These are phyloP conservation scores for Melampsora abietis-canadensis DNA, from an alignment of 1,284 basidiomycete species.

Conservation along the genomic window DNA sequence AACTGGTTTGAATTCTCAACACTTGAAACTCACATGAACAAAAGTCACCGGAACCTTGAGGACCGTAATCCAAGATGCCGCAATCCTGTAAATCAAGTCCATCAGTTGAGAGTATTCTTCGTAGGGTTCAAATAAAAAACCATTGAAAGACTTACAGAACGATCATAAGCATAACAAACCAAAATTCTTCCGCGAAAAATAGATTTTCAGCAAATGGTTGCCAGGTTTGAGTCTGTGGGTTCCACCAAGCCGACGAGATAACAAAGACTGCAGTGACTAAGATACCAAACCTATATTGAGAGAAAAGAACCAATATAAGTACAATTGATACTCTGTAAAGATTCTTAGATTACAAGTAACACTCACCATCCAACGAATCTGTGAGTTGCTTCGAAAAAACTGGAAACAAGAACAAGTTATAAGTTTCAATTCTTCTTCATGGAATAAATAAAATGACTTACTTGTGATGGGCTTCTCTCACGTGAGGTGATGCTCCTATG, in stretches of 20 bases:
- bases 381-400: slow-evolving; percentile 69
- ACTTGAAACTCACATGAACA: neutral
- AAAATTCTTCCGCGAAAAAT: slow-evolving; percentile 62
- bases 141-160: slow-evolving; percentile 58
- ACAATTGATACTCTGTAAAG: neutral
- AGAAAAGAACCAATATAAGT: neutral
- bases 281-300: slow-evolving; percentile 64
- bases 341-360: slow-evolving; percentile 53
- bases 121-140: neutral
- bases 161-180: slow-evolving; percentile 70
- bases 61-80: slow-evolving; percentile 2
- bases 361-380: slow-evolving; percentile 72
- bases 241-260: slow-evolving; percentile 63
- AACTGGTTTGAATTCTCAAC: neutral
- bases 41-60: neutral
- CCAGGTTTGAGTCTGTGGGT: slow-evolving; percentile 61
- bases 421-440: neutral
- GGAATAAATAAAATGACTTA: slow-evolving; percentile 53
- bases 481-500: slow-evolving; percentile 66
- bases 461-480: slow-evolving; percentile 72
- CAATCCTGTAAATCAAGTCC: neutral
- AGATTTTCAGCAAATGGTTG: slow-evolving; percentile 61
- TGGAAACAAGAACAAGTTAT: slow-evolving; percentile 47
- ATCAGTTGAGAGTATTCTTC: neutral
- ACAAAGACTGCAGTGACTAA: slow-evolving; percentile 66